Percentiles rank a stretch among this genome's conserved stretches.
Evolutionary conservation across 495 filamentous ascomycete species (phyloP).

Genomic region (Melanomma pulvis-pyrius): DNA sequence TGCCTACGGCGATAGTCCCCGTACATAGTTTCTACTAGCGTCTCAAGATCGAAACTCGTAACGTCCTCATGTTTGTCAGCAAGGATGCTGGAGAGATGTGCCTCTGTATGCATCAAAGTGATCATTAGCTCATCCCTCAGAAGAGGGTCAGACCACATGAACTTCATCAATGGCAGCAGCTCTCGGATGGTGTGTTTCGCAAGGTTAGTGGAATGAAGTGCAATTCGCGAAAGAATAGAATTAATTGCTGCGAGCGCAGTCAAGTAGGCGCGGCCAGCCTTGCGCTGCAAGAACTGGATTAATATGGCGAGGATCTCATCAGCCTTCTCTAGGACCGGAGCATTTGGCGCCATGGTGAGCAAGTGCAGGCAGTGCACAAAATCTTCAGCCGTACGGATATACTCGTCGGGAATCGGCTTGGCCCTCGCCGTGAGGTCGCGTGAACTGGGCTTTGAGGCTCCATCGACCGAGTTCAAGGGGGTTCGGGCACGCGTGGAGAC

Average conservation of each 20-base stretch:
- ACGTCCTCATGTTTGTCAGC: conserved; percentile 32
- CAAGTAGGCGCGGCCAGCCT: conserved; percentile 63
- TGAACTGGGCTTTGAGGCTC: conserved; percentile 4
- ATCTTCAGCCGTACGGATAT: conserved; percentile 51
- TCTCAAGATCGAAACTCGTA: conserved; percentile 41
- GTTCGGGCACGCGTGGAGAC: conserved; percentile 22
- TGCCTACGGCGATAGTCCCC: conserved; percentile 72
- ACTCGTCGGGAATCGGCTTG: conserved; percentile 22
- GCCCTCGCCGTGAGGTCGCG: conserved; percentile 1
- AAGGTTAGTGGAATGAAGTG: conserved; percentile 68
- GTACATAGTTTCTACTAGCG: conserved; percentile 53
- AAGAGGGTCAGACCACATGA: conserved; percentile 73
- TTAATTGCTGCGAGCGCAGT: conserved; percentile 76
- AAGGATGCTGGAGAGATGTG: conserved; percentile 57
- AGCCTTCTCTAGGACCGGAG: conserved; percentile 64
- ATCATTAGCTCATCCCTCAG: conserved; percentile 73
- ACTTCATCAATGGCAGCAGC: conserved; percentile 69
- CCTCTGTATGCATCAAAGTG: conserved; percentile 67
- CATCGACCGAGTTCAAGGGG: conserved; percentile 21
- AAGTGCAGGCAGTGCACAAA: conserved; percentile 67
- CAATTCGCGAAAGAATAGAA: conserved; percentile 62
- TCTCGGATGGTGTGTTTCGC: conserved; percentile 59
- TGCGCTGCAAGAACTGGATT: conserved; percentile 64
- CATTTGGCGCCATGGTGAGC: conserved; percentile 69
- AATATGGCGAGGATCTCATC: conserved; percentile 61